Conservation (phyloP, 2,329 filamentous ascomycete genomes). For the Aspergillus oerlinghausenensis region DNA sequence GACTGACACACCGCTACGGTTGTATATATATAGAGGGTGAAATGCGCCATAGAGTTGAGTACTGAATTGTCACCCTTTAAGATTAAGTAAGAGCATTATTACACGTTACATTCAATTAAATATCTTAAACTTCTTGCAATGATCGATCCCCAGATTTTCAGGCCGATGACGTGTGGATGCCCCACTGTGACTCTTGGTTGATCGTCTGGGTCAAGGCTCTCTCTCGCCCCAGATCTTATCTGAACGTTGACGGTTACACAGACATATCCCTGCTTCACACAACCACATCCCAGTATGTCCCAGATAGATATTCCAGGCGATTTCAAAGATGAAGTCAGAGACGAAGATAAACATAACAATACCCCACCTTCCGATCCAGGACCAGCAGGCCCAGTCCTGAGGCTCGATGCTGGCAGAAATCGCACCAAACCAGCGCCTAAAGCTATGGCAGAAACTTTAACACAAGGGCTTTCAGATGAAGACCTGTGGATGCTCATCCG, state of each 20-base stretch:
- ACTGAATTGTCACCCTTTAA: no score
- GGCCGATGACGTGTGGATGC: neutral
- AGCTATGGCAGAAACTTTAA: neutral
- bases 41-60: no score
- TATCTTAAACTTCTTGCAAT: no score
- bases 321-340: neutral
- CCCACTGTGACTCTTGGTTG: neutral
- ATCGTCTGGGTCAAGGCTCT: neutral
- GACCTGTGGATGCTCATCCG: constrained; percentile 68
- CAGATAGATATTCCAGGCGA: neutral
- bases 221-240: neutral
- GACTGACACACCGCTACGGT: no score
- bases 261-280: neutral
- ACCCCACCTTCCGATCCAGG: neutral
- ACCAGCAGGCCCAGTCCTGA: neutral
- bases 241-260: neutral
- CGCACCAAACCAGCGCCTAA: neutral
- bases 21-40: no score
- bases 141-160: neutral
- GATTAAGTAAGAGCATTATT: no score
- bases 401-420: neutral
- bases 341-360: neutral
- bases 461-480: constrained; percentile 55
- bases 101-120: no score
- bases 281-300: neutral